Evolutionary conservation across 75 land plant genomes (phyloP).

Genomic region (Pinus tabuliformis): DNA sequence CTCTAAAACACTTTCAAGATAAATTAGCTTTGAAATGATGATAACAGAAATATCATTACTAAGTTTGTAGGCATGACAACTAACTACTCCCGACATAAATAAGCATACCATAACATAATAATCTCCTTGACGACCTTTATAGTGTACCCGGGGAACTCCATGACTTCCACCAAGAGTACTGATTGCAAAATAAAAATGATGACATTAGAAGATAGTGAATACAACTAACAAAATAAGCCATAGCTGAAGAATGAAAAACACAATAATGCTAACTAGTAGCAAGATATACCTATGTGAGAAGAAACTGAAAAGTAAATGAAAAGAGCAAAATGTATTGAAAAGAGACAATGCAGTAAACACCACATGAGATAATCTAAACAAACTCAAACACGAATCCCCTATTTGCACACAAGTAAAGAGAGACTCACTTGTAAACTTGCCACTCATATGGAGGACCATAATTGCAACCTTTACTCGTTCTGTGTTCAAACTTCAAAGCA

Average conservation of each 20-base stretch:
- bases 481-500: conserved; percentile 80
- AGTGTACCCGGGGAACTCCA: conserved; percentile 47
- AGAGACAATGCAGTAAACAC: no score
- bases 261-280: neutral
- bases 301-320: neutral
- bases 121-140: conserved; percentile 35
- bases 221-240: neutral
- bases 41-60: neutral
- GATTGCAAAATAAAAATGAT: neutral
- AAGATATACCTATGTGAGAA: neutral
- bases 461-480: conserved; percentile 90
- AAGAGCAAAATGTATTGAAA: neutral
- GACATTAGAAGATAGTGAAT: neutral
- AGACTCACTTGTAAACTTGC: conserved; percentile 94
- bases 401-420: neutral
- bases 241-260: neutral
- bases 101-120: conserved; percentile 34
- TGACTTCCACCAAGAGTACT: conserved; percentile 44
- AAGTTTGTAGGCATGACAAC: neutral
- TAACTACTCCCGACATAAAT: neutral
- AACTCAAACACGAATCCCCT: neutral
- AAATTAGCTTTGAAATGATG: neutral
- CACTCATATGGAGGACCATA: conserved; percentile 98
- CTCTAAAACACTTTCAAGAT: neutral
- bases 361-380: neutral